A percentile compares a stretch with the other conserved stretches of the same genome.
Evolutionary conservation across 129 eudicot species (phyloP).

Genomic region (Helichrysum umbraculigerum): DNA sequence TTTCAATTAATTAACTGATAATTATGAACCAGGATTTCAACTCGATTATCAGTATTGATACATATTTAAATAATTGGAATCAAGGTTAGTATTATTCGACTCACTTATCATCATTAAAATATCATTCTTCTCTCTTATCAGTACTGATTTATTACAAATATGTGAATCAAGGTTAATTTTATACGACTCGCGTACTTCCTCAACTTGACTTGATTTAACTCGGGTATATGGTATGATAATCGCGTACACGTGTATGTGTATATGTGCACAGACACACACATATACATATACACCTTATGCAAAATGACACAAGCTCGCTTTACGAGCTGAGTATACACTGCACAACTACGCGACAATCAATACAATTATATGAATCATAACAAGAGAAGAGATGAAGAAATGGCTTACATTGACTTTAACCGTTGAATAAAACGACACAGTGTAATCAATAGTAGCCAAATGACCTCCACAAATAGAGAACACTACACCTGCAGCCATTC

Average conservation of each 20-base stretch:
- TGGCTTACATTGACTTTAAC: slow-evolving; percentile 25
- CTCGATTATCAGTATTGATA: background rate
- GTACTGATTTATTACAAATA: background rate
- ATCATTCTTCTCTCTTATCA: too few relatives aligned
- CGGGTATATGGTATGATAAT: too few relatives aligned
- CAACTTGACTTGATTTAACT: too few relatives aligned
- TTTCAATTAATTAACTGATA: background rate
- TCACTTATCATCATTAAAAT: too few relatives aligned
- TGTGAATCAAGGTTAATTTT: background rate
- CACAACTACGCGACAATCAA: background rate
- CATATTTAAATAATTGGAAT: too few relatives aligned
- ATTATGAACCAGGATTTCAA: background rate
- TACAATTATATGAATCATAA: background rate
- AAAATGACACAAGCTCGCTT: background rate
- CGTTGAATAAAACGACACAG: slow-evolving; percentile 24
- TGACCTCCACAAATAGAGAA: slow-evolving; percentile 18
- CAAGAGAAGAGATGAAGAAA: slow-evolving; percentile 5
- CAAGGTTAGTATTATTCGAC: background rate
- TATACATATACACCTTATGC: background rate
- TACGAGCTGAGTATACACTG: too few relatives aligned
- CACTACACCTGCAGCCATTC: slow-evolving; percentile 27
- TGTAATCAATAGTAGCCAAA: slow-evolving; percentile 31
- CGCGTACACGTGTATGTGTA: too few relatives aligned
- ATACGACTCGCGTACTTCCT: too few relatives aligned
- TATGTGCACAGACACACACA: too few relatives aligned